These are phyloP conservation scores for Skeletonema potamos DNA, from an alignment of 108 stramenopile species.

Conservation along the genomic window DNA sequence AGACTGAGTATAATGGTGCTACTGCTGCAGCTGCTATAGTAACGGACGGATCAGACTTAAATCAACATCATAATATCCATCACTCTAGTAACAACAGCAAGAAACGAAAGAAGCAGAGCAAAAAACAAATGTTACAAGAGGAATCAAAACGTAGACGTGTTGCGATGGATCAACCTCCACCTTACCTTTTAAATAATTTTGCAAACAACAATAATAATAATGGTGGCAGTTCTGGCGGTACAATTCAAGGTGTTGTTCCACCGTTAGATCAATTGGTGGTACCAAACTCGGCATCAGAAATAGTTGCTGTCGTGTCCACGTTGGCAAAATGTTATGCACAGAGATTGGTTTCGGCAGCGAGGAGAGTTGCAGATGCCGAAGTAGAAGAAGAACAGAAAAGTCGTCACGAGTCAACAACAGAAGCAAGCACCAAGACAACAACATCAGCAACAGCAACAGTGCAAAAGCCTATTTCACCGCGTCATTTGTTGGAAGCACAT, in stretches of 20 bases:
- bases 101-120: conserved; percentile 28
- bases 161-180: conserved; percentile 41
- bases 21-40: background rate
- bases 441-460: background rate
- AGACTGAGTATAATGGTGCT: background rate
- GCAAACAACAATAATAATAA: background rate
- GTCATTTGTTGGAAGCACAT: conserved; percentile 58
- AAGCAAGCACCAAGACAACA: background rate
- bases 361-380: conserved; percentile 44
- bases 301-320: conserved; percentile 66
- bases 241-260: conserved; percentile 1
- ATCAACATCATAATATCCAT: background rate
- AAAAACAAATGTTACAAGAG: conserved; percentile 27
- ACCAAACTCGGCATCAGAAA: conserved; percentile 67
- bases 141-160: conserved; percentile 38
- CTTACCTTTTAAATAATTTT: conserved; percentile 1
- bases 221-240: background rate
- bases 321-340: conserved; percentile 83
- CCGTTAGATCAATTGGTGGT: conserved; percentile 62
- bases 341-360: conserved; percentile 70
- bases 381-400: conserved; percentile 15
- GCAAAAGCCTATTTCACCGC: conserved; percentile 44
- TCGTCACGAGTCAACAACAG: background rate
- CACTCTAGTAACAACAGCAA: conserved; percentile 14
- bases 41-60: conserved; percentile 13